Conservation (phyloP, 371 early-diverging fungal species). For the Mucor sp. region DNA sequence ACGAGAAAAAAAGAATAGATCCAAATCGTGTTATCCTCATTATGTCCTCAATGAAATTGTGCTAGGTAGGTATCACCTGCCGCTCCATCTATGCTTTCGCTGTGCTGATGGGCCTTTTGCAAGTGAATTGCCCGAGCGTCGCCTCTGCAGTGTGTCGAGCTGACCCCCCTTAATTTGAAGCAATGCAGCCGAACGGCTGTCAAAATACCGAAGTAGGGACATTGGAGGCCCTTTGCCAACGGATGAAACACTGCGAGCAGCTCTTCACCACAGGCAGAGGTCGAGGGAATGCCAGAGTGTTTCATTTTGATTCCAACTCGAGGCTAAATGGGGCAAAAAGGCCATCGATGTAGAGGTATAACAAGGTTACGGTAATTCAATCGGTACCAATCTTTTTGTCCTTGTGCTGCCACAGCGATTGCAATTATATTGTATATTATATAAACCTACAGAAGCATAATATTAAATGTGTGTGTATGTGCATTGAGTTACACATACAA, state of each 20-base stretch:
- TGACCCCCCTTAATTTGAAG: background rate
- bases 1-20: slow-evolving; percentile 26
- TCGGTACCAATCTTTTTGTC: background rate
- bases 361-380: slow-evolving; percentile 6
- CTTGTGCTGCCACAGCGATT: background rate
- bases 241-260: background rate
- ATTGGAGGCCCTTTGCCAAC: background rate
- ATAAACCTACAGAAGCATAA: background rate
- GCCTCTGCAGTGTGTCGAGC: background rate
- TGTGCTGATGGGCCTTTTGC: background rate
- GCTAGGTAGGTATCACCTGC: background rate
- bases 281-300: background rate
- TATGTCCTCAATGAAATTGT: background rate
- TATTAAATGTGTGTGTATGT: background rate
- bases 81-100: background rate
- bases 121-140: background rate
- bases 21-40: slow-evolving; percentile 29
- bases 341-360: background rate
- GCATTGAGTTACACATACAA: slow-evolving; percentile 12
- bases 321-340: background rate
- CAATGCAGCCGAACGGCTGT: slow-evolving; percentile 16
- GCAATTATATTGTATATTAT: background rate
- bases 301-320: background rate
- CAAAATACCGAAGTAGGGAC: slow-evolving; percentile 16
- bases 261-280: background rate